These are phyloP conservation scores for Poa annua DNA, from an alignment of 176 grass and related monocot species.

Conservation along the genomic window DNA sequence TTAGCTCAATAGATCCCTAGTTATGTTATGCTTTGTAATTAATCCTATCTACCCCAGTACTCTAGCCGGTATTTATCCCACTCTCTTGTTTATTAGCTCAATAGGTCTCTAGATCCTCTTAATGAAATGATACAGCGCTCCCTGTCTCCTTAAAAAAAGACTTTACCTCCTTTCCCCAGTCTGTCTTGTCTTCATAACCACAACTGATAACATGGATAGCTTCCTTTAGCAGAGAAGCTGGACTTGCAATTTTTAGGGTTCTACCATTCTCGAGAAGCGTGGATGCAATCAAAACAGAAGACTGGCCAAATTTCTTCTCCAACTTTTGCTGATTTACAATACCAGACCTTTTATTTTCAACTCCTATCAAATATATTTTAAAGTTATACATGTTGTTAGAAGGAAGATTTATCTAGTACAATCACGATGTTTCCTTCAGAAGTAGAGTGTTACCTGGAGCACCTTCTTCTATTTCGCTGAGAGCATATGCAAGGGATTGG, in stretches of 20 bases:
- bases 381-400: neutral
- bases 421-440: neutral
- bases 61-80: too few species aligned
- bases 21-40: too few species aligned
- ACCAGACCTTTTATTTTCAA: constrained; percentile 14
- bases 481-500: constrained; percentile 19
- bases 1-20: too few species aligned
- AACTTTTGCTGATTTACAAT: constrained; percentile 14
- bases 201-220: constrained; percentile 89
- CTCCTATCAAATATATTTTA: neutral
- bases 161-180: constrained; percentile 88
- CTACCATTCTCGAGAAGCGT: constrained; percentile 48
- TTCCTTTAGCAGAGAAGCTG: constrained; percentile 83
- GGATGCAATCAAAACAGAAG: constrained; percentile 86
- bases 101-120: too few species aligned
- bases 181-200: constrained; percentile 90
- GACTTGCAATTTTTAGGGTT: constrained; percentile 25
- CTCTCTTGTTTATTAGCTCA: too few species aligned
- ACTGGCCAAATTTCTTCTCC: constrained; percentile 62
- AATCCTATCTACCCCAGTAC: too few species aligned
- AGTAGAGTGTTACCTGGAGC: neutral
- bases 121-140: too few species aligned
- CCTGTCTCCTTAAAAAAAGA: neutral
- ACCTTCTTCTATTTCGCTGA: constrained; percentile 4
- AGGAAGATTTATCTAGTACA: neutral